Conservation (phyloP, 768 basidiomycete genomes). For the Myochromella boudieri region DNA sequence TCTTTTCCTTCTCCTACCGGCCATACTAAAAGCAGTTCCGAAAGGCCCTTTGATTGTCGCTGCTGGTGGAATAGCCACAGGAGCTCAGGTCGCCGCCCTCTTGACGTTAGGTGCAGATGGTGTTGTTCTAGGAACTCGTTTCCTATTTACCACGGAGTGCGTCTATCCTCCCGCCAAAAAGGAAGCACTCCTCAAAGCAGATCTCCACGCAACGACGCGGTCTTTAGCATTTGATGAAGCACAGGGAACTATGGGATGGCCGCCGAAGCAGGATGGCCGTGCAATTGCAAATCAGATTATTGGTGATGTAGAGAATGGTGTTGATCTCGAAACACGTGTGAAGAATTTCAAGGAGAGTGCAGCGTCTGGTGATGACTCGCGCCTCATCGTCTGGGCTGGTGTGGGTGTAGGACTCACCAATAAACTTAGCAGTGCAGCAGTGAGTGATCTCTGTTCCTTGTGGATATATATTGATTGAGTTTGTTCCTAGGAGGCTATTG, state of each 20-base stretch:
- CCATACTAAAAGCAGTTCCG: conserved; percentile 30
- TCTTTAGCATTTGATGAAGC: conserved; percentile 43
- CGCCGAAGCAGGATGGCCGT: too few species aligned
- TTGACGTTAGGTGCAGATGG: conserved; percentile 46
- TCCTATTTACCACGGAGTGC: conserved; percentile 45
- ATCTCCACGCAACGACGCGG: conserved; percentile 32
- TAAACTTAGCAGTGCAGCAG: conserved; percentile 5
- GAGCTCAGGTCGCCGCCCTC: conserved; percentile 39
- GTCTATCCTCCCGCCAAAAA: conserved; percentile 38
- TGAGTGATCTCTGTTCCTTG: background rate
- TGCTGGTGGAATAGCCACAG: conserved; percentile 49
- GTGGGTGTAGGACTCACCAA: conserved; percentile 34
- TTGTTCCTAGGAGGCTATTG: conserved; percentile 2
- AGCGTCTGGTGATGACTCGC: conserved; percentile 26
- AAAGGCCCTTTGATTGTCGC: conserved; percentile 37
- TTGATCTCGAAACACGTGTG: too few species aligned
- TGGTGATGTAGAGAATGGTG: too few species aligned
- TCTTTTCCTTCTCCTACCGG: conserved; percentile 34
- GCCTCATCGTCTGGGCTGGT: conserved; percentile 43
- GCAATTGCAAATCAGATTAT: too few species aligned
- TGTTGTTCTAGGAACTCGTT: conserved; percentile 47
- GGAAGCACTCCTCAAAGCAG: conserved; percentile 33
- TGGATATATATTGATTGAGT: background rate
- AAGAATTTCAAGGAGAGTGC: conserved; percentile 28
- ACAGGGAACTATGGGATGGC: too few species aligned